Evolutionary conservation across 306 rosid genomes (phyloP), one percentile per base, ranked within the genome.

Genomic region (Pyrus communis): DNA sequence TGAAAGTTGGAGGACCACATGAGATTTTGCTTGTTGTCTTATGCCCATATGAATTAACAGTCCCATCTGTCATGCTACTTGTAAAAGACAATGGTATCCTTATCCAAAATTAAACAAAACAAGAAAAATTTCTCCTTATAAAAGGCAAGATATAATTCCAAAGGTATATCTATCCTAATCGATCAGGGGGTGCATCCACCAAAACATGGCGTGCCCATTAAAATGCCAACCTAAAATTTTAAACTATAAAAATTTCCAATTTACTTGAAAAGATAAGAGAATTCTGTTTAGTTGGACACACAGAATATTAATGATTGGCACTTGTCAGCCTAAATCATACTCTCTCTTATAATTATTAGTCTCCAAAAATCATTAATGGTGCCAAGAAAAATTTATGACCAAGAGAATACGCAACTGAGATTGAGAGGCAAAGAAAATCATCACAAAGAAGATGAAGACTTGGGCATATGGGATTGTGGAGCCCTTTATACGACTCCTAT

Each of bases 391-490:
- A 35, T 40, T 43, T 38, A 4, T 62, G 35, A 42, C 61, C 45
- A 22, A 81, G 61, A 21, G n/a, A 69, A 66, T 35, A 91, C 83
- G 91, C 81, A 77, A 55, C 14, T 55, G 12, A 72, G 25, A 84
- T 21, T 67, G 84, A 73, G 75, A 80, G 74, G 54, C 54, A 57
- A 83, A 52, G 78, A 75, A 43, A 73, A 38, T 14, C 12, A 49
- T 6, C 52, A 60, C 10, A 67, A 76, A 22, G 75, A 58, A n/a
- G 66, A 60, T 21, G 57, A 42, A 30, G 82, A 35, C 40, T 69
- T 83, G 76, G 74, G 83, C 1, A 63, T 89, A 70, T 93, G 98
- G 97, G 98, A 93, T 72, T 93, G 98, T 84, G 97, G 0, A 93
- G 97, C 55, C 93, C 93, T 19, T 68, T 91, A n/a, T 93, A 93